Conservation (phyloP, 2,329 filamentous ascomycete genomes). For the Fusarium gaditjirri region DNA sequence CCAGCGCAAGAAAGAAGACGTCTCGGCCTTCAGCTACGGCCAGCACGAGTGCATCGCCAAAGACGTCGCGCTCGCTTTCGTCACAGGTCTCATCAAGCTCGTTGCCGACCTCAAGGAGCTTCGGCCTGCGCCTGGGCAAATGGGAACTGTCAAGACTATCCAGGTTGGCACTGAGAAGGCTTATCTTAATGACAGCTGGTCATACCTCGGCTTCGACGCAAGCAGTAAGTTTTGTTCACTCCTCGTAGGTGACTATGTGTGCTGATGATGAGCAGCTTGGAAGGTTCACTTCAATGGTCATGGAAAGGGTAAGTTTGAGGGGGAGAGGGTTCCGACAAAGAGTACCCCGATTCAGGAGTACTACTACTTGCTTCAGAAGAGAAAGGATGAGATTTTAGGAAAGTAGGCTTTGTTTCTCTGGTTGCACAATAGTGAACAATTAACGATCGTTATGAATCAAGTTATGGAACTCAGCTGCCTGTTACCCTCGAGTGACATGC, state of each 20-base stretch:
- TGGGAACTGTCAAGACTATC: conserved; percentile 59
- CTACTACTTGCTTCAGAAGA: conserved; percentile 49
- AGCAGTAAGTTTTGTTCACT: conserved; percentile 53
- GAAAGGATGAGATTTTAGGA: conserved; percentile 43
- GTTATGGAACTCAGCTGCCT: not conserved
- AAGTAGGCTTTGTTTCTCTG: not conserved
- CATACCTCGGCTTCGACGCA: conserved; percentile 56
- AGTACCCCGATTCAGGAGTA: conserved; percentile 47
- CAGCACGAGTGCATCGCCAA: conserved; percentile 59
- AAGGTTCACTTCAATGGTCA: conserved; percentile 54
- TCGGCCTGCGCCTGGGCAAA: conserved; percentile 57
- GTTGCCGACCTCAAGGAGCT: conserved; percentile 56
- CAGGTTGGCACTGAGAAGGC: conserved; percentile 52
- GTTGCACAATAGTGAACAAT: not conserved
- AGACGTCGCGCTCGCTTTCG: conserved; percentile 54
- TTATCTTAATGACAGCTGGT: conserved; percentile 62
- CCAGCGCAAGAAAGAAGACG: conserved; percentile 52
- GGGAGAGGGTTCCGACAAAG: conserved; percentile 44
- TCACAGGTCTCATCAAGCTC: conserved; percentile 56
- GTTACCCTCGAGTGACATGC: not conserved
- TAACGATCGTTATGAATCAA: not conserved
- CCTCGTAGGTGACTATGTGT: rapidly evolving
- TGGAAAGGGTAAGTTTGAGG: conserved; percentile 49
- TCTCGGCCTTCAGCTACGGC: conserved; percentile 58
- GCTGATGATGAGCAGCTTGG: conserved; percentile 45